Evolutionary conservation across 305 asterid species (phyloP).

Genomic region (Fraxinus latifolia): DNA sequence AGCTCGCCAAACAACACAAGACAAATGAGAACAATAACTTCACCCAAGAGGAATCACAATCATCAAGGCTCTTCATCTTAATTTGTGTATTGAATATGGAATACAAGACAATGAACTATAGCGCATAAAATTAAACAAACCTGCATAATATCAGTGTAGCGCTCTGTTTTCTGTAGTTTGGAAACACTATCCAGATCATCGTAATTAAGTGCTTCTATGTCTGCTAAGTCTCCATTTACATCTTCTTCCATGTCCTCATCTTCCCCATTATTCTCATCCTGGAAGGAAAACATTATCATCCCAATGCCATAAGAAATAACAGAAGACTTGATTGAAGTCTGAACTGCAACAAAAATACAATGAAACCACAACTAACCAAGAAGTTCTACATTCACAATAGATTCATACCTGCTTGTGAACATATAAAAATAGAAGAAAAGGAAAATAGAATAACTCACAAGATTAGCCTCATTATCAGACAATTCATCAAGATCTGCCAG

Average conservation of each 20-base stretch:
- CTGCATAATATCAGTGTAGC: slow-evolving; percentile 69
- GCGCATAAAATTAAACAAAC: slow-evolving; percentile 34
- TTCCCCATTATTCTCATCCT: slow-evolving; percentile 65
- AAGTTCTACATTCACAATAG: not conserved
- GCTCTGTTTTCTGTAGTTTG: slow-evolving; percentile 72
- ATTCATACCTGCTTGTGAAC: not conserved
- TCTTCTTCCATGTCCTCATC: slow-evolving; percentile 79
- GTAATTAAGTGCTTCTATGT: slow-evolving; percentile 80
- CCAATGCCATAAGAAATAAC: not conserved
- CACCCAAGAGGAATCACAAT: slow-evolving; percentile 25
- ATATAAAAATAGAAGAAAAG: not conserved
- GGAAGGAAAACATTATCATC: slow-evolving; percentile 24
- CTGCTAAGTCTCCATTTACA: slow-evolving; percentile 78
- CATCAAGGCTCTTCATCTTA: slow-evolving; percentile 20
- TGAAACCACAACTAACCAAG: slow-evolving; percentile 12
- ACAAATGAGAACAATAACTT: slow-evolving; percentile 20
- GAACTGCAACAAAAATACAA: not conserved
- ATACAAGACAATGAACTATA: not conserved
- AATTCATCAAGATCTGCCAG: slow-evolving; percentile 92
- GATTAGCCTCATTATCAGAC: slow-evolving; percentile 83
- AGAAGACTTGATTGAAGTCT: not conserved
- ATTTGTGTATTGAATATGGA: not conserved
- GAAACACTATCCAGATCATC: slow-evolving; percentile 92
- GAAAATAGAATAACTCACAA: slow-evolving; percentile 42
- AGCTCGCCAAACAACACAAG: slow-evolving; percentile 22